Evolutionary conservation across 2,329 filamentous ascomycete species (phyloP), one percentile per base, ranked within the genome.

Genomic region (Paracamarosporium sp.): DNA sequence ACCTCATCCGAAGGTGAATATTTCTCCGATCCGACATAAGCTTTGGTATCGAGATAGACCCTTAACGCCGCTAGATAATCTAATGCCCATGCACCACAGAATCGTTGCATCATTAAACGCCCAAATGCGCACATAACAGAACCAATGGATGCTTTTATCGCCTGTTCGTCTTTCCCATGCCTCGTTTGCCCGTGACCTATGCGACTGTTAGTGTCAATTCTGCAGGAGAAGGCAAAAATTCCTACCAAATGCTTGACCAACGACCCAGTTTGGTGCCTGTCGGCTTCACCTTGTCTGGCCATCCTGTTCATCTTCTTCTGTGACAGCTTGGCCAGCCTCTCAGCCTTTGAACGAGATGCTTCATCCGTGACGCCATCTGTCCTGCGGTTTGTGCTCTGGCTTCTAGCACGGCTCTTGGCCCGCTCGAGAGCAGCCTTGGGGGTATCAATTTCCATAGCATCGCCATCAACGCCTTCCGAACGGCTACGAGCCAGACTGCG

Each of bases 241-340:
- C 89, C 78, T 85, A 96, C 90, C 86, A 99, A 84, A 82, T 98
- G 95, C 82, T 96, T 99, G 62, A 89, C 87, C 79, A 96, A 80
- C 52, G 91, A 85, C 35, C 91, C 90, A 55, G 89, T 89, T 61
- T 88, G 88, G 81, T 98, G 94, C 76, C 96, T 88, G 84, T 99
- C 95, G 61, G 90, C 93, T 83, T 99, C 95, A 84, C 95, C 95
- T 84, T 96, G 92, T 78, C 93, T 89, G 43, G 95, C 95, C 90
- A 96, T 95, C 65, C 94, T 88, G 83, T 99, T 99, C 93, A 96
- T 97, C 87, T 93, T 94, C 85, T 94, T 93, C 88, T 99, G 96
- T 71, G 89, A 85, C 75, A 99, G 81, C 85, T 97, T 98, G 75
- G 88, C 85, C 76, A 96, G 83, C 71, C 90, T 88, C 78, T 97